Percentiles rank a stretch among this genome's conserved stretches.
Conservation (phyloP, 2,329 filamentous ascomycete genomes). For the Arachnopeziza araneosa region DNA sequence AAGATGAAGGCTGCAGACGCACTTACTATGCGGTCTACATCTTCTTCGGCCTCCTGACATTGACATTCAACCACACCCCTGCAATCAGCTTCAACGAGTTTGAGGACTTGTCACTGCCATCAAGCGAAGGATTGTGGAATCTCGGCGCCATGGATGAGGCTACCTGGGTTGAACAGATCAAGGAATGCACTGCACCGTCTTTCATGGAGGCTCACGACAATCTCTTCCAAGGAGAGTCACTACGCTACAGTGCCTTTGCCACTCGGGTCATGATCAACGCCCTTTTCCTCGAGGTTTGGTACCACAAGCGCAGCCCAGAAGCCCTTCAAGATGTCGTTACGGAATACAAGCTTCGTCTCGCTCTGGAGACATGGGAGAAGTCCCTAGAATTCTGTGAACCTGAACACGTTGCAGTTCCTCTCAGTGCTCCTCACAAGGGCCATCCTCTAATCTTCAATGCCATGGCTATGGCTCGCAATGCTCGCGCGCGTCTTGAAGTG, state of each 20-base stretch:
- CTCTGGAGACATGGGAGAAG: conserved; percentile 98
- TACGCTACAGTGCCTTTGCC: conserved; percentile 92
- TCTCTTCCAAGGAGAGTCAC: conserved; percentile 85
- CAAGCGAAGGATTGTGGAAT: conserved; percentile 93
- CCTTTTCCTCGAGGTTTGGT: conserved; percentile 97
- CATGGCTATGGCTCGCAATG: conserved; percentile 94
- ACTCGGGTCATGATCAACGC: conserved; percentile 99
- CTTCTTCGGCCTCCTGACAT: conserved; percentile 90
- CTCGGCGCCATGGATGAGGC: conserved; percentile 70
- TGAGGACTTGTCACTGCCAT: conserved; percentile 85
- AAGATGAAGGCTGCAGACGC: conserved; percentile 91
- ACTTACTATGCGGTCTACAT: conserved; percentile 99
- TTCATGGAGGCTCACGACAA: conserved; percentile 94
- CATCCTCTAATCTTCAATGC: conserved; percentile 98
- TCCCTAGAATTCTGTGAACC: conserved; percentile 90
- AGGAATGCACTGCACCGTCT: conserved; percentile 66
- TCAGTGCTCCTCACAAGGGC: conserved; percentile 91
- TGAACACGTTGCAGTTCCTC: conserved; percentile 78
- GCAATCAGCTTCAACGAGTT: conserved; percentile 99
- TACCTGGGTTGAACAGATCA: conserved; percentile 76
- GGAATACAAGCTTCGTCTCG: conserved; percentile 93
- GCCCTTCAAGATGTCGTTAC: conserved; percentile 95
- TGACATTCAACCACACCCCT: conserved; percentile 97
- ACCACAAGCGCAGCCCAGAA: conserved; percentile 97
- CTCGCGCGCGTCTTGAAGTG: conserved; percentile 84